phyloP scores from a whole-genome alignment of 371 early-diverging fungal genomes.

The Saksenaea vasiformis region DNA sequence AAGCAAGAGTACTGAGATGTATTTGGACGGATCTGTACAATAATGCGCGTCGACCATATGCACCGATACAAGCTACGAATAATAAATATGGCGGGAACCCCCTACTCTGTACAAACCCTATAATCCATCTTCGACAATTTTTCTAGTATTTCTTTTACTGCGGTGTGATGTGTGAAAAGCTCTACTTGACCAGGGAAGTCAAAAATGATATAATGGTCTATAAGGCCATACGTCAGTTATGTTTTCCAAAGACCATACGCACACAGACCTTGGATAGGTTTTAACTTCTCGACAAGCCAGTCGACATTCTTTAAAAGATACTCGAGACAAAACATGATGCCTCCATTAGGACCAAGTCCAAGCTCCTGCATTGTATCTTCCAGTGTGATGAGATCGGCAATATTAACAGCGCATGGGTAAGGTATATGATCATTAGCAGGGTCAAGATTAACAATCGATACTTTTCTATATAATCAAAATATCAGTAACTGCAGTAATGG shows the following conservation, averaged over 20 bases:
- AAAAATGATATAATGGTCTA: slow-evolving; percentile 90
- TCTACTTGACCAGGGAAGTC: slow-evolving; percentile 99
- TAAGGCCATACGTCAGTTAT: neutral
- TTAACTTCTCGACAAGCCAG: slow-evolving; percentile 88
- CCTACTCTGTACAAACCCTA: slow-evolving; percentile 49
- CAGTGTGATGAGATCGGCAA: slow-evolving; percentile 92
- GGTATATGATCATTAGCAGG: slow-evolving; percentile 94
- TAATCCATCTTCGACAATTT: slow-evolving; percentile 73
- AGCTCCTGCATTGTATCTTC: slow-evolving; percentile 96
- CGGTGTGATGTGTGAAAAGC: slow-evolving; percentile 92
- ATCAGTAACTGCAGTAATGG: neutral
- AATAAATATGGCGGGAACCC: neutral
- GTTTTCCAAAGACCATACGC: slow-evolving; percentile 5
- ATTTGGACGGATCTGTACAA: slow-evolving; percentile 92
- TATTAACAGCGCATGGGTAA: slow-evolving; percentile 88
- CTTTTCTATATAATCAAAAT: slow-evolving; percentile 55
- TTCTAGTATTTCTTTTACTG: slow-evolving; percentile 81
- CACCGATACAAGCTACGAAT: slow-evolving; percentile 75
- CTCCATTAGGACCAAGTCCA: slow-evolving; percentile 99
- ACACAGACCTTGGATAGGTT: slow-evolving; percentile 60
- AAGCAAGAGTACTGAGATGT: slow-evolving; percentile 86
- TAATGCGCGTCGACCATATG: slow-evolving; percentile 95
- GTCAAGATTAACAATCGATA: slow-evolving; percentile 96
- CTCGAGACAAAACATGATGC: slow-evolving; percentile 96
- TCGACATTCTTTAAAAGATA: slow-evolving; percentile 91